phyloP scores from a whole-genome alignment of 164 flowering plant species.

The Vitis riparia region DNA sequence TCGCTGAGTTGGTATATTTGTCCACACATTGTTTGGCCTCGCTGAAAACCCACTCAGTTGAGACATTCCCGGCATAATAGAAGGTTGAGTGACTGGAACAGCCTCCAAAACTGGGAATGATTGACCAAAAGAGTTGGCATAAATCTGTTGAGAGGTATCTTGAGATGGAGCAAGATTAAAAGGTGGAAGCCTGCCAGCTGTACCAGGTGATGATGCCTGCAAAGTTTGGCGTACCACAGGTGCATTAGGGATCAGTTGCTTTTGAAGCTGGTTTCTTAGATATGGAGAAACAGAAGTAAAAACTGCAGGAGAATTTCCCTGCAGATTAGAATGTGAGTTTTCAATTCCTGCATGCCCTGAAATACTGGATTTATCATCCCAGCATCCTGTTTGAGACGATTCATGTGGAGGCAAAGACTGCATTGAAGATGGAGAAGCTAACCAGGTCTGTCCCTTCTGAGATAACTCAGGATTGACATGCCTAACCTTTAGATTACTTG shows the following conservation, averaged over 20 bases:
- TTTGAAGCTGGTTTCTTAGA: slow-evolving; percentile 22
- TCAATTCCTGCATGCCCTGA: background rate
- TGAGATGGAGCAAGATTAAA: slow-evolving; percentile 9
- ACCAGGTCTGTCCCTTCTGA: background rate
- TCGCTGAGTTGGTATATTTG: slow-evolving; percentile 12
- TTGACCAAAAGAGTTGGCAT: slow-evolving; percentile 11
- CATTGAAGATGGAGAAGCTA: background rate
- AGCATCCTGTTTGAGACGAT: background rate
- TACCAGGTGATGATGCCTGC: slow-evolving; percentile 8
- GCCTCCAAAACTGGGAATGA: slow-evolving; percentile 18
- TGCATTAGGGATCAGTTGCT: slow-evolving; percentile 13
- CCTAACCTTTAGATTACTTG: slow-evolving; percentile 2
- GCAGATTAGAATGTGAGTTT: slow-evolving; percentile 13
- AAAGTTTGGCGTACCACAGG: slow-evolving; percentile 16
- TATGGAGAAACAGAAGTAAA: slow-evolving; percentile 11
- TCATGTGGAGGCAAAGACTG: background rate
- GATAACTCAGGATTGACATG: background rate
- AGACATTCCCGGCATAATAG: slow-evolving; percentile 6
- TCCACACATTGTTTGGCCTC: slow-evolving; percentile 15
- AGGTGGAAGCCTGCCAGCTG: slow-evolving; percentile 8
- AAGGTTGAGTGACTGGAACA: slow-evolving; percentile 8
- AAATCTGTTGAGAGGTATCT: slow-evolving; percentile 13
- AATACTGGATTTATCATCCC: background rate
- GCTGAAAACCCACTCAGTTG: slow-evolving; percentile 14
- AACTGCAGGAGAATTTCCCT: slow-evolving; percentile 17